Base-by-base conservation (phyloP, 169 alveolate genomes). In the Cryptosporidium parvum region DNA sequence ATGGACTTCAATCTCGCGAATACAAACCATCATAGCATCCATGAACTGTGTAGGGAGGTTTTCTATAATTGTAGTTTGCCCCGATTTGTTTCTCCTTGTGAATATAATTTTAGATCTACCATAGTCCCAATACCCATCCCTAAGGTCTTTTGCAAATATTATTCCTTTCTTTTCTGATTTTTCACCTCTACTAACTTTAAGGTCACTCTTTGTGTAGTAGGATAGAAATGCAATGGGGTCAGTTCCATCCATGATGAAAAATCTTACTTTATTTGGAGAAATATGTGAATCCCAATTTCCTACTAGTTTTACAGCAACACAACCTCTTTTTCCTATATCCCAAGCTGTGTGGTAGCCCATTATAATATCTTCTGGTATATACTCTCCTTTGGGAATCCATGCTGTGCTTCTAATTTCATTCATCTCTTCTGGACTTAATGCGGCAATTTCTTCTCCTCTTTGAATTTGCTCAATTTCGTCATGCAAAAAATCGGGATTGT, bases 221-320 rank as follows among this genome's bases (percentile, higher is more conserved):
- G 89, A 62, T 14, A 80, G 68, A 59, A 80, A 80, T 3, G 89
- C 80, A 23, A 80, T 61, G 12, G 94, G 92, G 45, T 92, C 93
- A 26, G 94, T 92, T 26, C 94, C 94, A 69, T 92, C 94, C 94
- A 92, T 92, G 29, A 92, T 87, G 61, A 92, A 92, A 80, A 92
- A 92, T 10, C 94, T 68, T 21, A 89, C 91, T 59, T 86, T 89
- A 59, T 85, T 80, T 7, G 92, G 85, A 31, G 85, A 72, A 33
- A 92, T 69, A 1, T 91, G 85, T 1, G 93, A 85, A 35, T 86
- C 91, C 94, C 94, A 92, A 6, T 84, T 44, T 51, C 86, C 94
- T 10, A 85, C 92, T n/a, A 89, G 62, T 59, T 92, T 92, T 8
- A 86, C 92, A 1, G 93, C 94, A 4, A 92, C 92, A 70, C 94